Evolutionary conservation across 129 eudicot species (phyloP).

Genomic region (Calendula officinalis): DNA sequence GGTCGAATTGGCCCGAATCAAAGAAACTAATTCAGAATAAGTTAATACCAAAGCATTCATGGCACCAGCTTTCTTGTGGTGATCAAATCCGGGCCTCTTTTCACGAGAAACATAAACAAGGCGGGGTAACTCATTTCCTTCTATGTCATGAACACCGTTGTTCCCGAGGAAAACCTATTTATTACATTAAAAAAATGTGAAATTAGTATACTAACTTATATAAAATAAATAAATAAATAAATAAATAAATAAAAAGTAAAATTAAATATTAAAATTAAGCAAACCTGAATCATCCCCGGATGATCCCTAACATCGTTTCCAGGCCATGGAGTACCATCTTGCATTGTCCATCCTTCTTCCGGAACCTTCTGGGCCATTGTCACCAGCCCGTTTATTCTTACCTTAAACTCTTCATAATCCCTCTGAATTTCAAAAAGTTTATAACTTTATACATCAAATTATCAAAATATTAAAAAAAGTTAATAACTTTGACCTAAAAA

Average conservation of each 20-base stretch:
- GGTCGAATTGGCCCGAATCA: not conserved
- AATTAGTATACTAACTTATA: not conserved
- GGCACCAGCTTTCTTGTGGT: constrained; percentile 94
- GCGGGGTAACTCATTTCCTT: constrained; percentile 81
- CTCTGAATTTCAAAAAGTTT: constrained; percentile 49
- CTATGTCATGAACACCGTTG: constrained; percentile 74
- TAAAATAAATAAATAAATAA: not conserved
- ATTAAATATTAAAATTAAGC: not conserved
- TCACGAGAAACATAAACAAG: constrained; percentile 96
- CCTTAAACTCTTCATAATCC: constrained; percentile 88
- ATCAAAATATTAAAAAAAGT: too few relatives aligned
- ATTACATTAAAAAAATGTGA: not conserved
- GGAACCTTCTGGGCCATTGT: constrained; percentile 93
- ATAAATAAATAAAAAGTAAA: not conserved
- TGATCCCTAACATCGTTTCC: constrained; percentile 92
- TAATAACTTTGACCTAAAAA: constrained; percentile 16
- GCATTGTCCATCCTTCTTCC: constrained; percentile 97
- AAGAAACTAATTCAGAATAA: constrained; percentile 15
- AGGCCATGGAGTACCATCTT: constrained; percentile 95
- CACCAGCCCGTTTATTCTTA: constrained; percentile 81
- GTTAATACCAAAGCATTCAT: constrained; percentile 71
- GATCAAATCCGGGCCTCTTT: constrained; percentile 91
- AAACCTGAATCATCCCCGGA: constrained; percentile 94
- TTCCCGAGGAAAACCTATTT: constrained; percentile 74
- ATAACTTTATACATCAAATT: too few relatives aligned